Evolutionary conservation across 768 basidiomycete species (phyloP), one percentile per base, ranked within the genome.

Genomic region (Russula foetens): DNA sequence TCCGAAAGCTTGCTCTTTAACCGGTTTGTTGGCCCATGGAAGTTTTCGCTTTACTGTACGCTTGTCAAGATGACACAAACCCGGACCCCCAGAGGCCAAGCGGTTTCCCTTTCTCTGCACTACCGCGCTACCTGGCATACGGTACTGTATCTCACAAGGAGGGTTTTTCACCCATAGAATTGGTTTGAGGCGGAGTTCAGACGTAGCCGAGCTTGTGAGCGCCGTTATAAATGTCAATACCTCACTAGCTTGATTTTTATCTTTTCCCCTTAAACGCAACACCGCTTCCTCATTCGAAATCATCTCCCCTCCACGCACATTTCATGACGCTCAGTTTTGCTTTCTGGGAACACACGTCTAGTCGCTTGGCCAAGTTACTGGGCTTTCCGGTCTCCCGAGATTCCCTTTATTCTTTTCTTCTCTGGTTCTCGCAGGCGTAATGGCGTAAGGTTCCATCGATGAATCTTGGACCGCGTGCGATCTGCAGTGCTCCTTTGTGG

Each of bases 311-410:
- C n/a, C 46, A 55, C 19, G 53, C 15, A 17, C 39, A 28, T 56
- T 49, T 60, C 59, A 61, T 56, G 49, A 46, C 60, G 60, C 60
- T 29, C 60, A 17, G 19, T 1, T 15, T n/a, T 31, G 17, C 47
- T 23, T 38, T 2, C 33, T 38, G 17, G 9, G n/a, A 28, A 5
- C 17, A 9, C 33, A 45, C n/a, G 15, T 29, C 26, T 14, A 12
- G 17, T 21, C 60, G n/a, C 33, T 7, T 56, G 15, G 43, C 49
- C 49, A 21, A 46, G 39, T 29, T 46, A 29, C 55, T 56, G 60
- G 53, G 26, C 12, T 39, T n/a, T 21, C 49, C 3, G 26, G 14
- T 12, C 33, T 44, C 49, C 43, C 35, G 26, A 21, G 15, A 56
- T 19, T 50, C n/a, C 48, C 33, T 45, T 45, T 50, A 43, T 28